These are phyloP conservation scores for Fusarium sp. DNA, from an alignment of 2,329 filamentous ascomycete species.

Conservation along the genomic window DNA sequence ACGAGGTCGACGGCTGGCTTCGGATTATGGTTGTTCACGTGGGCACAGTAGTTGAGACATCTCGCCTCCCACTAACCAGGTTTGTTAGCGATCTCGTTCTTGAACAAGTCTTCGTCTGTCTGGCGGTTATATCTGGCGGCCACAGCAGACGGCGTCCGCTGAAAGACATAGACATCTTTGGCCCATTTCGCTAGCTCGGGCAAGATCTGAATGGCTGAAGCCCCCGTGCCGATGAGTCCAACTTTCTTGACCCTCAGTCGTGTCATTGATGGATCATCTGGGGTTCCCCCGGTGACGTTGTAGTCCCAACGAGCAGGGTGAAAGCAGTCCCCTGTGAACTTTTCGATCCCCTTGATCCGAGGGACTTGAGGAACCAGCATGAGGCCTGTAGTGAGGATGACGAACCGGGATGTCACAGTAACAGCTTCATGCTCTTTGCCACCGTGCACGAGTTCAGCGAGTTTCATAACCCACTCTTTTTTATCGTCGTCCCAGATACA, in stretches of 20 bases:
- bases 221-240: neutral
- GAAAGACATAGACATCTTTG: neutral
- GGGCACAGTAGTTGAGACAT: neutral
- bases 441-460: neutral
- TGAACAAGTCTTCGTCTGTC: neutral
- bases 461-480: neutral
- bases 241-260: neutral
- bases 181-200: neutral
- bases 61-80: neutral
- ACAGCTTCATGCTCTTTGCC: neutral
- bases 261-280: neutral
- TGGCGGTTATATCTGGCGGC: neutral
- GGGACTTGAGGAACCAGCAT: neutral
- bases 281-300: neutral
- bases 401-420: neutral
- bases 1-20: neutral
- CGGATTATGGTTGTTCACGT: neutral
- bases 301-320: neutral
- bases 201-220: neutral
- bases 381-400: neutral
- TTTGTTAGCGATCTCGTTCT: neutral
- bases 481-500: neutral
- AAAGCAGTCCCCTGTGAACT: neutral
- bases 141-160: neutral
- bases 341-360: neutral